Conservation (phyloP, 257 asterid genomes). For the Linderniella brevidens region DNA sequence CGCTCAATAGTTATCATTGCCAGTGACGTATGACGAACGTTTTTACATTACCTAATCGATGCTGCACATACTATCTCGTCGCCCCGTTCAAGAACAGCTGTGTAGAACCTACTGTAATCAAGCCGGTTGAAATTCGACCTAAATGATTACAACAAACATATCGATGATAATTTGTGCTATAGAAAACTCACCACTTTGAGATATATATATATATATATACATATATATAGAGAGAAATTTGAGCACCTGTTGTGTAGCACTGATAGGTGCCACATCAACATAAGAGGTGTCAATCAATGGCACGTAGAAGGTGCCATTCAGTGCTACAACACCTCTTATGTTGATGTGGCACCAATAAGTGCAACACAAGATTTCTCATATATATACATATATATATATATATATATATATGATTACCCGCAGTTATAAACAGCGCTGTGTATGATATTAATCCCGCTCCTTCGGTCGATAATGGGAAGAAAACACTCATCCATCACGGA, state of each 20-base stretch:
- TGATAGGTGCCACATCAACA: no score
- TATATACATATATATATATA: no score
- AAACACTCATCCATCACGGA: conserved; percentile 91
- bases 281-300: no score
- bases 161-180: not conserved
- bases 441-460: conserved; percentile 75
- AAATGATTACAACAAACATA: conserved; percentile 12
- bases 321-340: no score
- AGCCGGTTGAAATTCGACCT: conserved; percentile 83
- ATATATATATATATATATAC: not conserved
- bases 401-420: conserved; percentile 41
- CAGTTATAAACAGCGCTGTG: conserved; percentile 71
- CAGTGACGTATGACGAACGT: not conserved
- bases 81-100: conserved; percentile 76
- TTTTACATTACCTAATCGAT: conserved; percentile 55
- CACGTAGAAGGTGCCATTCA: no score
- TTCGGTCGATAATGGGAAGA: conserved; percentile 76
- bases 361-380: no score
- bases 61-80: conserved; percentile 90
- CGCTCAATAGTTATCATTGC: conserved; percentile 3
- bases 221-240: conserved; percentile 1
- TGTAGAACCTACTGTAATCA: conserved; percentile 66
- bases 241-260: no score
- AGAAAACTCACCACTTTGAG: not conserved
- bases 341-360: no score